A percentile compares a stretch with the other conserved stretches of the same genome.
Evolutionary conservation across 2,329 filamentous ascomycete genomes (phyloP).

Genomic region (Dissoconium aciculare): DNA sequence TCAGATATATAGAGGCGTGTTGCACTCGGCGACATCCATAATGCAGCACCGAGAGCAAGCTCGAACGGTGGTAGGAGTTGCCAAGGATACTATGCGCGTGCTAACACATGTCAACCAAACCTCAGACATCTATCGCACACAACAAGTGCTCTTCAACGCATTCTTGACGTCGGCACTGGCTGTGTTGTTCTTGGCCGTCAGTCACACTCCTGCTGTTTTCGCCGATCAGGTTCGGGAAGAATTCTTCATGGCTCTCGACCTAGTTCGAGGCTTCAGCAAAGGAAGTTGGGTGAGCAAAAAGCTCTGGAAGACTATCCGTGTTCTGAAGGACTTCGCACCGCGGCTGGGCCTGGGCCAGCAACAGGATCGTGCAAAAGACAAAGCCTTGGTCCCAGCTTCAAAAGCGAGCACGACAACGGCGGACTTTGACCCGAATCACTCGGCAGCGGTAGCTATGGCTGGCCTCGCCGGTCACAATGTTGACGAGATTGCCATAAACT

Average conservation of each 20-base stretch:
- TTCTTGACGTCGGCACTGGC: constrained; percentile 62
- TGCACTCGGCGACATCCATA: constrained; percentile 75
- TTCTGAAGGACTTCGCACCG: constrained; percentile 57
- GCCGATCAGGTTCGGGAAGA: constrained; percentile 54
- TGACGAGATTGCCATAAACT: constrained; percentile 40
- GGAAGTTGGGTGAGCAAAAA: constrained; percentile 58
- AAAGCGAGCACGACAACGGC: background rate
- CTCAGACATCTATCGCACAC: constrained; percentile 53
- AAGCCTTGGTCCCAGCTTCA: too few species aligned
- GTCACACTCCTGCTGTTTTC: constrained; percentile 59
- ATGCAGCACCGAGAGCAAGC: constrained; percentile 59
- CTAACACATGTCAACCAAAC: constrained; percentile 57
- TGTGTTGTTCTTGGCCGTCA: constrained; percentile 61
- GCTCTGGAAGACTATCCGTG: constrained; percentile 56
- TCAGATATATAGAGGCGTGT: constrained; percentile 70
- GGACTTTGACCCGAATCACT: constrained; percentile 25
- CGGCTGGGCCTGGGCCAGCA: constrained; percentile 44
- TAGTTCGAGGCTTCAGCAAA: constrained; percentile 57
- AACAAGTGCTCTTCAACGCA: constrained; percentile 68
- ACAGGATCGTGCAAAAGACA: constrained; percentile 8
- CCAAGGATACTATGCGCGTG: constrained; percentile 61
- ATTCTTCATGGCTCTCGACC: constrained; percentile 63
- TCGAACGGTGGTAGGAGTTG: constrained; percentile 57
- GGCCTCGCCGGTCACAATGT: constrained; percentile 48
- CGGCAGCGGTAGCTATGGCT: constrained; percentile 50